phyloP scores from a whole-genome alignment of 495 filamentous ascomycete genomes.

The Aspergillus baeticus region DNA sequence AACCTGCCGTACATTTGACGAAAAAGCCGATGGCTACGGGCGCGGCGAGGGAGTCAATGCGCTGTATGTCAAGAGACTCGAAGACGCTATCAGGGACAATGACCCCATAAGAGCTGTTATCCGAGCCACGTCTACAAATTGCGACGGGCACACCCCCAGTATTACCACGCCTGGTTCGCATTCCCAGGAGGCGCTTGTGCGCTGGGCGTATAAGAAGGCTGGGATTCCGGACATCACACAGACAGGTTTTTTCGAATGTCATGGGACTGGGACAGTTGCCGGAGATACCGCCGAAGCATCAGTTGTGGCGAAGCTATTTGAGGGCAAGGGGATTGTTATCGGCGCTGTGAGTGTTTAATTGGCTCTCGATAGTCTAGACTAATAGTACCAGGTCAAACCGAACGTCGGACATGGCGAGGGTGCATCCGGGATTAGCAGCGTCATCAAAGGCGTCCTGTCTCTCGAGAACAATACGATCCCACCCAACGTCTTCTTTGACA shows the following conservation, averaged over 20 bases:
- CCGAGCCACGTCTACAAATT: neutral
- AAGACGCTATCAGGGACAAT: slow-evolving; percentile 30
- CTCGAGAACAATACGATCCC: slow-evolving; percentile 36
- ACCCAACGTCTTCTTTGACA: slow-evolving; percentile 30
- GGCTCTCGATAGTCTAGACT: neutral
- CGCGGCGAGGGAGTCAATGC: slow-evolving; percentile 36
- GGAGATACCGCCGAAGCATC: slow-evolving; percentile 31
- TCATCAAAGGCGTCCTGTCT: slow-evolving; percentile 35
- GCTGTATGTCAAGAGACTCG: slow-evolving; percentile 33
- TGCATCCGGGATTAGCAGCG: slow-evolving; percentile 30
- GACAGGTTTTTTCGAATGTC: slow-evolving; percentile 48
- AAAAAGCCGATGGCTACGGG: slow-evolving; percentile 37
- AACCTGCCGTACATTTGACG: slow-evolving; percentile 30
- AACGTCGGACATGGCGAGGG: slow-evolving; percentile 43
- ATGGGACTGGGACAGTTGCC: slow-evolving; percentile 50
- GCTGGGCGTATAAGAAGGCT: slow-evolving; percentile 26
- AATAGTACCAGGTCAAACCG: slow-evolving; percentile 25
- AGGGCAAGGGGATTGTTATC: slow-evolving; percentile 17
- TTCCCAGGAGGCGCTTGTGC: slow-evolving; percentile 19
- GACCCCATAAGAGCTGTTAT: slow-evolving; percentile 35
- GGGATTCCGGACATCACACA: slow-evolving; percentile 12
- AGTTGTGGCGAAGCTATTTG: slow-evolving; percentile 23
- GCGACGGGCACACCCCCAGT: slow-evolving; percentile 25
- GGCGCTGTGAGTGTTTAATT: slow-evolving; percentile 16
- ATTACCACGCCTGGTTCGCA: neutral